These are phyloP conservation scores for Ochetophila trinervis DNA, from an alignment of 306 rosid genomes.

Conservation along the genomic window DNA sequence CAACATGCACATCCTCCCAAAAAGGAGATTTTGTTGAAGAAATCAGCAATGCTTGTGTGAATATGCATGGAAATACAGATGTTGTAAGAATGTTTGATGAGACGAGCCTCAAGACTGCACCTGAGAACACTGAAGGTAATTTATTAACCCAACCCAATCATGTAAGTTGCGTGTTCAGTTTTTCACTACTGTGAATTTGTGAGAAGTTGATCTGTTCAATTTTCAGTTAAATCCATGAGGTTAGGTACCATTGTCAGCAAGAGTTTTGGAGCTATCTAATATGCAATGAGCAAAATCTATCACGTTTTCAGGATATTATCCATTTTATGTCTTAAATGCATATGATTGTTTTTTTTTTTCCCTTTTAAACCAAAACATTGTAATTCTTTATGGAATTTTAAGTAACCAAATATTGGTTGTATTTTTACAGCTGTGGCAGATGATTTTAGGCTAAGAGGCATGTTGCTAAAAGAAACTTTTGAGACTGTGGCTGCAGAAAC, in stretches of 20 bases:
- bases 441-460: constrained; percentile 25
- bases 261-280: too few relatives aligned
- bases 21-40: constrained; percentile 34
- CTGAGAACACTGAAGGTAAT: constrained; percentile 43
- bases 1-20: constrained; percentile 27
- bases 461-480: constrained; percentile 33
- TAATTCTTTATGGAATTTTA: constrained; percentile 13
- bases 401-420: constrained; percentile 26
- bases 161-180: constrained; percentile 15
- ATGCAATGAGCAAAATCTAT: too few relatives aligned
- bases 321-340: not conserved
- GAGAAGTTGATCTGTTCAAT: not conserved
- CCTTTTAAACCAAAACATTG: constrained; percentile 6
- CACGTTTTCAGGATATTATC: not conserved
- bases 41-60: constrained; percentile 24
- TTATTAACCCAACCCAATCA: not conserved
- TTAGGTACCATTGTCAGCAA: not conserved
- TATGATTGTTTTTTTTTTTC: not conserved
- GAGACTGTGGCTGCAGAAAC: constrained; percentile 32
- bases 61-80: constrained; percentile 25
- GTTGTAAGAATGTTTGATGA: constrained; percentile 25
- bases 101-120: constrained; percentile 30
- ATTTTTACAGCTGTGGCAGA: constrained; percentile 31
- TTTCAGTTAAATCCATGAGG: not conserved
- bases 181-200: constrained; percentile 8